phyloP scores from a whole-genome alignment of 2,329 filamentous ascomycete species.

The Hypoxylon sp. region DNA sequence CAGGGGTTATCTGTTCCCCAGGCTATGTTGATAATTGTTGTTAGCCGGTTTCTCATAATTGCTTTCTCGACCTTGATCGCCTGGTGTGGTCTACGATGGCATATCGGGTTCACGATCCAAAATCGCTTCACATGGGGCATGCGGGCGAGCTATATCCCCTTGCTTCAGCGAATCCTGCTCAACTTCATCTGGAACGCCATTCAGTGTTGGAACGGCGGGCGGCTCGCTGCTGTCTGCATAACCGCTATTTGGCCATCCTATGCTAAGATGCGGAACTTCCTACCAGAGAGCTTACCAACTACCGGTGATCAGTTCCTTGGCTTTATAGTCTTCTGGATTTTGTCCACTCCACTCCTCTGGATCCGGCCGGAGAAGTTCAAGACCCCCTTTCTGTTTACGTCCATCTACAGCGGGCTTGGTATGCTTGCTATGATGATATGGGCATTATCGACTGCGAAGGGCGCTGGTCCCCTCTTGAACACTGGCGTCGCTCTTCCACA shows the following conservation, averaged over 20 bases:
- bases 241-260: slow-evolving; percentile 58
- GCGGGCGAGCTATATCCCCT: slow-evolving; percentile 57
- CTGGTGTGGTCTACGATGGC: slow-evolving; percentile 59
- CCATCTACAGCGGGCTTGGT: slow-evolving; percentile 53
- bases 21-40: slow-evolving; percentile 56
- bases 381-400: slow-evolving; percentile 55
- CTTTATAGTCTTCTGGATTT: slow-evolving; percentile 60
- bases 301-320: slow-evolving; percentile 56
- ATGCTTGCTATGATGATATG: slow-evolving; percentile 60
- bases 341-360: slow-evolving; percentile 58
- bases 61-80: slow-evolving; percentile 55
- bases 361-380: slow-evolving; percentile 60
- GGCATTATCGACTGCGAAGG: slow-evolving; percentile 54
- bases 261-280: slow-evolving; percentile 54
- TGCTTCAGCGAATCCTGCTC: slow-evolving; percentile 56
- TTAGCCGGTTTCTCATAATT: slow-evolving; percentile 53
- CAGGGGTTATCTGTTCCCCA: slow-evolving; percentile 58
- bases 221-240: slow-evolving; percentile 49
- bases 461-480: slow-evolving; percentile 55
- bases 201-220: slow-evolving; percentile 53
- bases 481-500: slow-evolving; percentile 48
- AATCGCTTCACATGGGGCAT: slow-evolving; percentile 60
- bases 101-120: slow-evolving; percentile 60
- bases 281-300: slow-evolving; percentile 51
- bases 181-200: slow-evolving; percentile 61